These are phyloP conservation scores for Globisporangium orthogonon DNA, from an alignment of 352 stramenopile genomes.

Conservation along the genomic window DNA sequence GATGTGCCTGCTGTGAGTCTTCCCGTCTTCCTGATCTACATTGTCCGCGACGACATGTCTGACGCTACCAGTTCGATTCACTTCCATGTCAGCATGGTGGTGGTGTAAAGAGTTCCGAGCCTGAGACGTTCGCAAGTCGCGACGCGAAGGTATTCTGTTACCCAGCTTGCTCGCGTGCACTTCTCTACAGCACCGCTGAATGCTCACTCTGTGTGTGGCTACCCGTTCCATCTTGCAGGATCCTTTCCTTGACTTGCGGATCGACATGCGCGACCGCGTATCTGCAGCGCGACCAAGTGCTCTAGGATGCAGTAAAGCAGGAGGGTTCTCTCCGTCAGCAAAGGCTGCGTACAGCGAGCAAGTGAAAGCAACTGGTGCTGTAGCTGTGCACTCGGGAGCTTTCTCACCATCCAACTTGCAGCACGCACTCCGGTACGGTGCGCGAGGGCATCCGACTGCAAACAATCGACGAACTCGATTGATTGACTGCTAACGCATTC, in stretches of 20 bases:
- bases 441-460: not conserved
- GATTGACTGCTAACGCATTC: not conserved
- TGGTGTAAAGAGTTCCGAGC: not conserved
- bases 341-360: slow-evolving; percentile 9
- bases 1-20: slow-evolving; percentile 6
- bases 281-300: not conserved
- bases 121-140: slow-evolving; percentile 4
- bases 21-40: not conserved
- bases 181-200: not conserved
- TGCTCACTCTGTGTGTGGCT: not conserved
- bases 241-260: slow-evolving; percentile 24
- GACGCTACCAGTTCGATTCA: not conserved
- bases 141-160: slow-evolving; percentile 6
- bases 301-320: not conserved
- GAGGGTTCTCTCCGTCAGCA: not conserved
- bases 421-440: slow-evolving; percentile 18
- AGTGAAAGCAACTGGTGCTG: not conserved
- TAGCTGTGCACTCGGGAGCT: not conserved
- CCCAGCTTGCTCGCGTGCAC: not conserved
- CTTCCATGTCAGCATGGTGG: not conserved
- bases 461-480: not conserved
- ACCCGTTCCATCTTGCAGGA: slow-evolving; percentile 1
- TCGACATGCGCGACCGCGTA: slow-evolving; percentile 20
- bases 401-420: slow-evolving; percentile 19
- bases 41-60: not conserved